Percentiles rank a stretch among this genome's conserved stretches.
These are phyloP conservation scores for Pittosporum tobira DNA, from an alignment of 129 eudicot genomes.

Conservation along the genomic window DNA sequence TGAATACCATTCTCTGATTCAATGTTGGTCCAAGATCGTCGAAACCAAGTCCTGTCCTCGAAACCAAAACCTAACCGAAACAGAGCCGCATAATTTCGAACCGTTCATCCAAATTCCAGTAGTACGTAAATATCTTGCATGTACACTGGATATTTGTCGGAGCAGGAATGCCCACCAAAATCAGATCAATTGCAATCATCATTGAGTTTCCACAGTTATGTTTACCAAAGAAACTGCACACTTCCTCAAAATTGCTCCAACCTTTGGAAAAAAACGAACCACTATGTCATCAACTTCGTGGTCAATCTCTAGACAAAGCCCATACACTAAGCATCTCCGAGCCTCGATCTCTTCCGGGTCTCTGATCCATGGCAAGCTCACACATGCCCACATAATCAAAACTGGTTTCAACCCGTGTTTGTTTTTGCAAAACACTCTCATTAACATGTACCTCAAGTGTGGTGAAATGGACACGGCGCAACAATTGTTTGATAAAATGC, in stretches of 20 bases:
- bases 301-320: slow-evolving; percentile 14
- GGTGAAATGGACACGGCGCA: slow-evolving; percentile 21
- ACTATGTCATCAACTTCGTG: not conserved
- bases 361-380: slow-evolving; percentile 28
- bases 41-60: too few species aligned
- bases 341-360: slow-evolving; percentile 23
- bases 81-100: too few species aligned
- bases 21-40: too few species aligned
- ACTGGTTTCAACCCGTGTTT: slow-evolving; percentile 24
- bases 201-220: slow-evolving; percentile 5
- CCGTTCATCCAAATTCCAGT: too few species aligned
- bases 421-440: slow-evolving; percentile 29
- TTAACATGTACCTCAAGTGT: slow-evolving; percentile 39
- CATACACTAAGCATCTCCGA: slow-evolving; percentile 29
- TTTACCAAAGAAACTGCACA: slow-evolving; percentile 2
- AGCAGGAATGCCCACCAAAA: slow-evolving; percentile 17
- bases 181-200: slow-evolving; percentile 18
- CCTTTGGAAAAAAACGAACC: not conserved
- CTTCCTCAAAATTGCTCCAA: not conserved
- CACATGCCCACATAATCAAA: slow-evolving; percentile 32
- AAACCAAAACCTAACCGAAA: too few species aligned
- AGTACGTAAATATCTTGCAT: not conserved
- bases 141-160: not conserved
- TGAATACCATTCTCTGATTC: too few species aligned
- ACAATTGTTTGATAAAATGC: slow-evolving; percentile 42